Evolutionary conservation across 2,329 filamentous ascomycete genomes (phyloP), one percentile per base, ranked within the genome.

Genomic region (Cyphellophora europaea): DNA sequence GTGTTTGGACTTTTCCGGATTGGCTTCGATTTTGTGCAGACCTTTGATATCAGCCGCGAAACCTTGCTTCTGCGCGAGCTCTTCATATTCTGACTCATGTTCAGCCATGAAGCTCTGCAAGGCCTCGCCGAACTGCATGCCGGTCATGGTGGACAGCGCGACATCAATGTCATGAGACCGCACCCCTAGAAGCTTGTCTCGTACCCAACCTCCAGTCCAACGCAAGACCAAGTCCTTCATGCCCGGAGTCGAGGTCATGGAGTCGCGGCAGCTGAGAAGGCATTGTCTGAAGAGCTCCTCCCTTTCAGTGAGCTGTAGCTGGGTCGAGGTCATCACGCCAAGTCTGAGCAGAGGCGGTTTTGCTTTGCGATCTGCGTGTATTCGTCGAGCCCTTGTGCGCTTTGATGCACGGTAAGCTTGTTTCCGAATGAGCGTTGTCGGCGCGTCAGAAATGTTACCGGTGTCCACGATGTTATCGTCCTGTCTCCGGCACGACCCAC

Each of bases 1-100:
- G 54, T 96, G 85, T 62, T 96, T 96, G 13, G 87, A 94, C 62
- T 94, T 95, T 52, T 95, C 87, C 1, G 88, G 89, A 55, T 96
- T 96, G 38, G 81, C 81, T 34, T 82, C 80, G 47, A 95, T 89
- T 57, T 86, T 93, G 67, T 95, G 82, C 19, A 95, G 68, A 34
- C 71, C 70, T 72, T 71, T 52, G 13, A 77, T 69, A 45, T 77
- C 67, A 11, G 61, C 53, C 6, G 55, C 49, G 41, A 49, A 40
- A 10, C 47, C 47, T 28, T 49, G 42, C 25, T 34, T 27, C 11
- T 35, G 19, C 25, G 65, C 64, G 41, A 67, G 55, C 18, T 62
- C 57, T 48, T 41, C 69, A 62, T 53, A 66, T 40, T 62, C 62
- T 5, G 57, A 49, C 11, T 62, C 50, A 15, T 59, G 57, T 11